phyloP scores from a whole-genome alignment of 352 stramenopile genomes.

The Thraustochytrium striatum region DNA sequence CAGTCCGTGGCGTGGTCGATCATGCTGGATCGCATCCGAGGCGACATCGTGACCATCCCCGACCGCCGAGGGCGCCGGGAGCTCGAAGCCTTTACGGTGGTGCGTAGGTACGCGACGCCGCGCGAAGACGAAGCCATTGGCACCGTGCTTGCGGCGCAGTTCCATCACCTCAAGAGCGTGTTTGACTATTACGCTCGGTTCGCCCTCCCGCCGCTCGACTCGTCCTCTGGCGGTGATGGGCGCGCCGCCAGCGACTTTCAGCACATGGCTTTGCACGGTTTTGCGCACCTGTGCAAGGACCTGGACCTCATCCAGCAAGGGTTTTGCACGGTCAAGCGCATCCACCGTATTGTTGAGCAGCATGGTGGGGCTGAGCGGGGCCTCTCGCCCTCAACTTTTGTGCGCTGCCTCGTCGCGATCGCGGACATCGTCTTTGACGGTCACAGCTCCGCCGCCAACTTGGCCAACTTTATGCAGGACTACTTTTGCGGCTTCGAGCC shows the following conservation, averaged over 20 bases:
- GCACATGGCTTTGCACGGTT: too few relatives aligned
- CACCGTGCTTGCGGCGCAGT: neutral
- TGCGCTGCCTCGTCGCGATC: neutral
- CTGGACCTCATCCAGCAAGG: too few relatives aligned
- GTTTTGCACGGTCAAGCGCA: too few relatives aligned
- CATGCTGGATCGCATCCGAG: constrained; percentile 12
- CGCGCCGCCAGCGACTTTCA: too few relatives aligned
- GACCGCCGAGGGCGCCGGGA: neutral
- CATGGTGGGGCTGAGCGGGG: too few relatives aligned
- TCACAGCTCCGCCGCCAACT: neutral
- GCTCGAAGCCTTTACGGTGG: neutral
- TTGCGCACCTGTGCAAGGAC: too few relatives aligned
- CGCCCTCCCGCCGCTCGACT: too few relatives aligned
- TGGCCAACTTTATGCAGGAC: neutral
- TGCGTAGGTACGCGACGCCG: neutral
- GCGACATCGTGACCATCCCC: neutral
- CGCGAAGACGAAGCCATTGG: constrained; percentile 19
- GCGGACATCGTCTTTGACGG: neutral
- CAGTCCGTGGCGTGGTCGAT: constrained; percentile 15
- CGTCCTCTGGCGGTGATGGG: too few relatives aligned
- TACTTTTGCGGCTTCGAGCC: neutral
- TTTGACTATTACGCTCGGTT: constrained; percentile 30
- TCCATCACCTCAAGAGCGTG: neutral
- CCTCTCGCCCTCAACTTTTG: neutral
- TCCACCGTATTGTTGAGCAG: too few relatives aligned